Conservation (phyloP, 2,329 filamentous ascomycete genomes). For the Aureobasidium mangrovei region DNA sequence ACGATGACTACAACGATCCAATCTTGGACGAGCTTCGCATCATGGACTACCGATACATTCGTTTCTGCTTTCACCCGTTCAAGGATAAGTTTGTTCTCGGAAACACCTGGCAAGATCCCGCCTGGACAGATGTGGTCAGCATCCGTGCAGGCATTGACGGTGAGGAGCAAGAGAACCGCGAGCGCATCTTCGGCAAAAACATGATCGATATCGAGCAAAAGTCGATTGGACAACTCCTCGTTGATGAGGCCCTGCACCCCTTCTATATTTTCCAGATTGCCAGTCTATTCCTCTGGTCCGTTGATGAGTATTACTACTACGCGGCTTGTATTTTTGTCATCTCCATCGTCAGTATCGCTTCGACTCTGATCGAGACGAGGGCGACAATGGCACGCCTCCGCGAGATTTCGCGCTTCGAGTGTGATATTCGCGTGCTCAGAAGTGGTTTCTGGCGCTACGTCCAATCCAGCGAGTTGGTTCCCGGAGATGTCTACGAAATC, state of each 20-base stretch:
- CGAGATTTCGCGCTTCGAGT: conserved; percentile 91
- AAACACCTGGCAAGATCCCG: conserved; percentile 88
- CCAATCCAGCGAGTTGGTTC: conserved; percentile 78
- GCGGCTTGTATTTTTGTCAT: conserved; percentile 91
- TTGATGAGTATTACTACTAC: conserved; percentile 98
- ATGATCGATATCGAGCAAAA: conserved; percentile 91
- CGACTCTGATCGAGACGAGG: conserved; percentile 82
- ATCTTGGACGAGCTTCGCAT: conserved; percentile 65
- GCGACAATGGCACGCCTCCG: conserved; percentile 84
- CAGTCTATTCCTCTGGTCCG: conserved; percentile 85
- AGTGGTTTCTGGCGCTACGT: conserved; percentile 94
- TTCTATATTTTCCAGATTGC: conserved; percentile 98
- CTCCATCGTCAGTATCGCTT: conserved; percentile 82
- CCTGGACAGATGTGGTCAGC: conserved; percentile 69
- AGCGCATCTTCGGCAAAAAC: conserved; percentile 82
- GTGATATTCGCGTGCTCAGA: conserved; percentile 83
- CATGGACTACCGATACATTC: conserved; percentile 88
- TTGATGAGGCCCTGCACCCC: conserved; percentile 94
- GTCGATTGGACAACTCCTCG: conserved; percentile 66
- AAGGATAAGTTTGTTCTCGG: conserved; percentile 82
- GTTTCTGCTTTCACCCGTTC: conserved; percentile 81
- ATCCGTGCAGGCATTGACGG: conserved; percentile 75
- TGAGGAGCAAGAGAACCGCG: conserved; percentile 76
- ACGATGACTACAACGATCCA: conserved; percentile 64
- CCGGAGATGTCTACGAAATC: conserved; percentile 92